phyloP scores from a whole-genome alignment of 192 early-diverging fungal genomes.

The Dissophora globulifera region DNA sequence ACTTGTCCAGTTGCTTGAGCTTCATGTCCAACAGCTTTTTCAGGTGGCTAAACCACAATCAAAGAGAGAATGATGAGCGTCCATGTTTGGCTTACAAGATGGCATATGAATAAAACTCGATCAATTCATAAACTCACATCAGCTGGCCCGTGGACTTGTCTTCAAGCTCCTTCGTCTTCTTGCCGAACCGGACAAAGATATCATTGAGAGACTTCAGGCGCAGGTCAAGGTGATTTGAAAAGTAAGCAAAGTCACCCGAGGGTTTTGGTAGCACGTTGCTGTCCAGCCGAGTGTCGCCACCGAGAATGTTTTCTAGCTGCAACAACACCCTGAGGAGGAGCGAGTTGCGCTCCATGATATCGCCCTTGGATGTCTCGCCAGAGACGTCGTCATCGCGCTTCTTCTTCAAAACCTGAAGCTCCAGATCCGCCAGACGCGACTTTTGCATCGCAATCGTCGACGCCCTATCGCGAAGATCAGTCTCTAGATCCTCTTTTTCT shows the following conservation, averaged over 20 bases:
- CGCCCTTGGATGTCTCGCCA: conserved; percentile 20
- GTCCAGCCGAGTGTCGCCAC: conserved; percentile 44
- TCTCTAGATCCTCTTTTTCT: conserved; percentile 41
- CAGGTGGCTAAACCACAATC: conserved; percentile 38
- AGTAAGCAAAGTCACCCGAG: conserved; percentile 50
- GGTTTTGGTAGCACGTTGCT: conserved; percentile 51
- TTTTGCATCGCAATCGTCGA: conserved; percentile 51
- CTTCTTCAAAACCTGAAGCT: conserved; percentile 30
- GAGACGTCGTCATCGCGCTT: conserved; percentile 22
- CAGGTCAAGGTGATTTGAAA: conserved; percentile 48
- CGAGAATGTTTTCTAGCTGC: conserved; percentile 52
- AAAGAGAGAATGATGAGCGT: neutral
- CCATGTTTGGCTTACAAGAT: neutral
- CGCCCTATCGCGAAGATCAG: conserved; percentile 41
- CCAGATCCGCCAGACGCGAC: conserved; percentile 35
- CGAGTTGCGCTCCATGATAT: conserved; percentile 54
- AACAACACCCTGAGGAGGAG: conserved; percentile 50
- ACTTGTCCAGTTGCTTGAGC: conserved; percentile 37
- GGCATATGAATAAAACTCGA: too few relatives aligned
- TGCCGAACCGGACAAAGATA: conserved; percentile 49
- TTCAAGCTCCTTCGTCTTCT: conserved; percentile 51
- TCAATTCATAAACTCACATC: conserved; percentile 18
- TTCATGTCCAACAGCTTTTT: conserved; percentile 54
- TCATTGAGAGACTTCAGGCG: conserved; percentile 52
- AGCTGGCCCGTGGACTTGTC: conserved; percentile 48